A percentile compares a stretch with the other conserved stretches of the same genome.
Conservation (phyloP, 2,329 filamentous ascomycete genomes). For the Xylaria sp. region DNA sequence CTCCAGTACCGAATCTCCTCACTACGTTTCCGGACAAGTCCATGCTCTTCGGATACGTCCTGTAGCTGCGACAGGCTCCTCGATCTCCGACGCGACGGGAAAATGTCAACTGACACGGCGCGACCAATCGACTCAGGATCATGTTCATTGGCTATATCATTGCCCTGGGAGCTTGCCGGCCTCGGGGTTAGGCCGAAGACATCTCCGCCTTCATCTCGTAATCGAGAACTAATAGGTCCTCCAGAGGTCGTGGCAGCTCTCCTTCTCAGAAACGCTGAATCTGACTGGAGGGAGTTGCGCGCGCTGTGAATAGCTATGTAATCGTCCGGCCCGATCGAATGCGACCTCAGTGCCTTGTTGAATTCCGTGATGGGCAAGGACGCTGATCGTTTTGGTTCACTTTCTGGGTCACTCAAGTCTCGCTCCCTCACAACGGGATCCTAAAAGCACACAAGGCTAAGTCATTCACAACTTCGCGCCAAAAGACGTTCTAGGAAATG, state of each 20-base stretch:
- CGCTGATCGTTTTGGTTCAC: conserved; percentile 64
- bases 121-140: conserved; percentile 69
- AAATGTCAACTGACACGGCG: conserved; percentile 68
- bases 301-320: conserved; percentile 64
- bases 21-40: conserved; percentile 62
- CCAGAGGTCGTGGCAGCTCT: conserved; percentile 59
- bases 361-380: conserved; percentile 71
- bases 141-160: conserved; percentile 55
- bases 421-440: conserved; percentile 54
- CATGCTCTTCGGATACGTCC: conserved; percentile 52
- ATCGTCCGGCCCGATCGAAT: conserved; percentile 68
- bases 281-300: conserved; percentile 64
- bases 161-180: conserved; percentile 69
- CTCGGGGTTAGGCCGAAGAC: conserved; percentile 68
- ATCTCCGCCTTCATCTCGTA: conserved; percentile 55
- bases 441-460: conserved; percentile 43
- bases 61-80: conserved; percentile 68
- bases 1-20: conserved; percentile 74
- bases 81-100: conserved; percentile 64
- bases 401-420: conserved; percentile 46
- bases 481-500: background rate
- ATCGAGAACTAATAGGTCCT: conserved; percentile 54
- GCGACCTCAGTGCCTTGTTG: conserved; percentile 69
- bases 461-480: conserved; percentile 11
- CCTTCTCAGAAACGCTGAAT: conserved; percentile 53